These are phyloP conservation scores for Rubroboletus pulcherrimus DNA, from an alignment of 768 basidiomycete genomes.

Conservation along the genomic window DNA sequence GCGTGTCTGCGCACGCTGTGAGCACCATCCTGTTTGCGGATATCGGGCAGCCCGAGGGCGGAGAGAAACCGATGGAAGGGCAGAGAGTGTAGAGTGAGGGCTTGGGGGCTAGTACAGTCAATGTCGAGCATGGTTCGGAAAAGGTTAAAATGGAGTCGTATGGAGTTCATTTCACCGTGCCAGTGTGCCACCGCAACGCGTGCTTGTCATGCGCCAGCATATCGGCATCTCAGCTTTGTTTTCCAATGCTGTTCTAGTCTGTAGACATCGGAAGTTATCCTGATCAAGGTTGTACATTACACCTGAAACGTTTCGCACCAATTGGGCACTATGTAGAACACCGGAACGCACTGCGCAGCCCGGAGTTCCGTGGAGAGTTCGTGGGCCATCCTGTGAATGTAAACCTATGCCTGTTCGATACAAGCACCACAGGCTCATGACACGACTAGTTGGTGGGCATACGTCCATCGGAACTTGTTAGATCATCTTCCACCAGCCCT, in stretches of 20 bases:
- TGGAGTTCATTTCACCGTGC: background rate
- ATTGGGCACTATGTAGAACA: background rate
- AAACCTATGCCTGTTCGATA: background rate
- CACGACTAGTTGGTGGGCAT: background rate
- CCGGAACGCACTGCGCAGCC: background rate
- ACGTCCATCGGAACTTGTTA: background rate
- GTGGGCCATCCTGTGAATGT: constrained; percentile 1
- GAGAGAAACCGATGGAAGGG: background rate
- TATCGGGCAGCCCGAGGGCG: background rate
- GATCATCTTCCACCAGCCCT: background rate
- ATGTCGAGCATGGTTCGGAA: background rate
- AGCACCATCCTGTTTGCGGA: background rate
- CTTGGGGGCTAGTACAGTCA: no score
- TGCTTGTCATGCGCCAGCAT: background rate
- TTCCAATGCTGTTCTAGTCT: background rate
- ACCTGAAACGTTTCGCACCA: background rate
- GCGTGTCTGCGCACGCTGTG: background rate
- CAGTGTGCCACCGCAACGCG: no score
- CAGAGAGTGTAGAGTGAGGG: background rate
- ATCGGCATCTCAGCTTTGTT: background rate
- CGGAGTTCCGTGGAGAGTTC: background rate
- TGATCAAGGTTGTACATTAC: background rate
- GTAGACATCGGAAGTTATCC: background rate
- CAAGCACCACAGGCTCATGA: background rate
- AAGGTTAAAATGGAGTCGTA: no score